These are phyloP conservation scores for Teunomyces kruisii DNA, from an alignment of 805 yeast species.

Conservation along the genomic window DNA sequence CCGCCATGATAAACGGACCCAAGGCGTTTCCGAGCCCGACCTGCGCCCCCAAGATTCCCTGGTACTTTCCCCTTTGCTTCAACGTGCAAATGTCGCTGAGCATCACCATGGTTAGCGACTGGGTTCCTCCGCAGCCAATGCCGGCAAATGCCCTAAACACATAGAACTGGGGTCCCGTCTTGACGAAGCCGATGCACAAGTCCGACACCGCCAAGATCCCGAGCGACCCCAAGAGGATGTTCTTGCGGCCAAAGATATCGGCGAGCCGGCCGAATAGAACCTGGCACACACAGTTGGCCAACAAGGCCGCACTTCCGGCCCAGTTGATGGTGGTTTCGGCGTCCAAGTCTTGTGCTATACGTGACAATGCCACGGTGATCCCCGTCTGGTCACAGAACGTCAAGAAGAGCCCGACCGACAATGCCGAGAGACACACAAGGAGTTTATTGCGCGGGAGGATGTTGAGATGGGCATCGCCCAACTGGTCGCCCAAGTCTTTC, in stretches of 20 bases:
- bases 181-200: constrained; percentile 44
- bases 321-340: constrained; percentile 38
- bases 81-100: constrained; percentile 57
- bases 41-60: constrained; percentile 38
- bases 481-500: constrained; percentile 15
- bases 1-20: constrained; percentile 25
- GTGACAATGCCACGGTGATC: constrained; percentile 21
- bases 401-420: constrained; percentile 18
- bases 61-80: constrained; percentile 51
- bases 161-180: constrained; percentile 44
- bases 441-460: constrained; percentile 18
- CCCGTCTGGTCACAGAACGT: constrained; percentile 23
- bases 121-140: constrained; percentile 58
- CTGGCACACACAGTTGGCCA: constrained; percentile 72
- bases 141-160: constrained; percentile 57
- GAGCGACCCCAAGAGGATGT: constrained; percentile 44
- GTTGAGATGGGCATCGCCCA: constrained; percentile 22
- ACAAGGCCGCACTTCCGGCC: constrained; percentile 71
- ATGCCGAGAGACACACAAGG: constrained; percentile 17
- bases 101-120: constrained; percentile 50
- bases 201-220: constrained; percentile 44
- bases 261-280: constrained; percentile 71
- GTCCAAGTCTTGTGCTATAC: constrained; percentile 17
- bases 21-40: constrained; percentile 24
- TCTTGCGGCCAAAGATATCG: constrained; percentile 60